Base-by-base conservation (phyloP, 345 rosid species). In the Moricandia moricandioides region DNA sequence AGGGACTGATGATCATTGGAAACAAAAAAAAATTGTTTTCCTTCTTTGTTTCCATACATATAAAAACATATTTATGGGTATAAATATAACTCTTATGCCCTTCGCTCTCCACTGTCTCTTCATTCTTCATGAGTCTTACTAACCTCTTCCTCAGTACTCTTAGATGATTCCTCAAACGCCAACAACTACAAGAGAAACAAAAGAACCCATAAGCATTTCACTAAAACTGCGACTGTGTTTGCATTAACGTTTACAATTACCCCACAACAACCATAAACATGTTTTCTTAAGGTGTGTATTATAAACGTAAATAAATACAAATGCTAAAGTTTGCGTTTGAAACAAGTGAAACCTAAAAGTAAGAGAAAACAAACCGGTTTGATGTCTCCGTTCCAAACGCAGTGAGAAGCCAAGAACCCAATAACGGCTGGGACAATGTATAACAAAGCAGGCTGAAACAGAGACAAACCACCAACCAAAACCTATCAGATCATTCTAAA, bases 341-440 rank as follows among this genome's bases (percentile, higher is more conserved):
- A 43, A 31, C n/a, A 12, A 39, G 27, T 2, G 1, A 47, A 31
- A 13, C 4, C 79, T 5, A 21, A 9, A 16, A 60, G 33, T 13
- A 55, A n/a, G 37, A 62, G 66, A 47, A 24, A 39, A 75, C 93
- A 13, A 57, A 95, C 99, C 89, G 80, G 91, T 86, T 92, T 95
- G 56, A 92, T 89, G 30, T 95, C 99, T 4, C 97, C 97, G 49
- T 92, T 95, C 92, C 91, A 92, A 58, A 90, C 11, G 83, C 91
- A 91, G 83, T 95, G 99, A 79, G 82, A 87, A 65, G 88, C 96
- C 83, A 95, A 85, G 86, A 85, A 92, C 73, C 99, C 99, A n/a
- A 95, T 87, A 45, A 85, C 97, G 37, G 94, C 81, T 1, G 99
- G 99, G 31, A 95, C 99, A 43, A 95, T 95, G 79, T 95, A 95